Conservation (phyloP, 441 rosid species). For the Geranium incanum region DNA sequence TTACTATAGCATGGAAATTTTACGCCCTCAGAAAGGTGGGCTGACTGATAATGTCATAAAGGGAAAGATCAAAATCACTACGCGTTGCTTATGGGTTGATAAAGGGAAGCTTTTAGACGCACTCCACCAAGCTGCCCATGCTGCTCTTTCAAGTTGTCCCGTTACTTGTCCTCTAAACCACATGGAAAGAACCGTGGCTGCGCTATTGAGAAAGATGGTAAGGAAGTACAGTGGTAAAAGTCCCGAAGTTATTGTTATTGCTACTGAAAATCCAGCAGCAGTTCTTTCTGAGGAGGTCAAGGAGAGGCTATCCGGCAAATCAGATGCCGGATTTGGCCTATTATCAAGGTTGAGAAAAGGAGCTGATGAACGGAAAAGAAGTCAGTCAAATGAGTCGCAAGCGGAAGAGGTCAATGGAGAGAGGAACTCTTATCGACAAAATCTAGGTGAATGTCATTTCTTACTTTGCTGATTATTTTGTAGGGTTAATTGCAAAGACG, state of each 20-base stretch:
- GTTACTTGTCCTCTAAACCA: conserved; percentile 76
- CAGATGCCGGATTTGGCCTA: conserved; percentile 44
- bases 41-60: conserved; percentile 44
- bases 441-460: no score
- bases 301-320: conserved; percentile 26
- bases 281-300: conserved; percentile 51
- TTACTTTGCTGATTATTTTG: no score
- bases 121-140: conserved; percentile 86
- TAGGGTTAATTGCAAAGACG: no score
- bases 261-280: conserved; percentile 65
- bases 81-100: conserved; percentile 97
- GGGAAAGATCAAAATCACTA: conserved; percentile 88
- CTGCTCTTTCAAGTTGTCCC: conserved; percentile 85
- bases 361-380: conserved; percentile 37
- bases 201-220: conserved; percentile 80
- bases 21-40: conserved; percentile 57
- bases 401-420: conserved; percentile 21
- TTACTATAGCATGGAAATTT: conserved; percentile 72
- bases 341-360: conserved; percentile 44
- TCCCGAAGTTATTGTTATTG: conserved; percentile 82
- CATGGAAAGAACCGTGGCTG: conserved; percentile 81
- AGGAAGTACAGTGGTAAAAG: conserved; percentile 91
- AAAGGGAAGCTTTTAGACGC: conserved; percentile 89
- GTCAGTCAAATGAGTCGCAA: conserved; percentile 25
- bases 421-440: no score